Evolutionary conservation across 208 protist species (phyloP).

Genomic region (Strigomonas galati): DNA sequence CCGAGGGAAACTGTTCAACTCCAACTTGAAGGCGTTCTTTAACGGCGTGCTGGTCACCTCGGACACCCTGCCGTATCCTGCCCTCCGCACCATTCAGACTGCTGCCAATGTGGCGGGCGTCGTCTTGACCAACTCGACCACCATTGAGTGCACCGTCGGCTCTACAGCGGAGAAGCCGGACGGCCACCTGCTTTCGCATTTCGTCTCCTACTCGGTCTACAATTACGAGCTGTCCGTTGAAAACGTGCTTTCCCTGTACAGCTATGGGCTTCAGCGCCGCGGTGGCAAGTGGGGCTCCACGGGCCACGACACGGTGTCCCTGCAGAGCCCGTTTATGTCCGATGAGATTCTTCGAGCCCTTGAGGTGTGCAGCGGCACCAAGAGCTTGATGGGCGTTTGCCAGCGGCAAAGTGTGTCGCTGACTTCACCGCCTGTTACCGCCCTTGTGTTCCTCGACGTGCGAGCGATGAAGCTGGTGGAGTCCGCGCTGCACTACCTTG

Average conservation of each 20-base stretch:
- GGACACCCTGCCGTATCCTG: slow-evolving; percentile 28
- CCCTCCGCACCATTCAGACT: slow-evolving; percentile 18
- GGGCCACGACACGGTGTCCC: slow-evolving; percentile 24
- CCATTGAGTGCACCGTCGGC: slow-evolving; percentile 39
- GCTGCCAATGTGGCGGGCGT: slow-evolving; percentile 18
- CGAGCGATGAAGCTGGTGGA: slow-evolving; percentile 28
- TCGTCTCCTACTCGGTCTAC: slow-evolving; percentile 54
- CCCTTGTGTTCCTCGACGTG: slow-evolving; percentile 33
- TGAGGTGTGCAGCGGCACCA: slow-evolving; percentile 21
- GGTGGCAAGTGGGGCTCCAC: slow-evolving; percentile 23
- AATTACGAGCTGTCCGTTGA: slow-evolving; percentile 24
- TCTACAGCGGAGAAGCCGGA: slow-evolving; percentile 21
- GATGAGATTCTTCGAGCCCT: slow-evolving; percentile 32
- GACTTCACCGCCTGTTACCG: slow-evolving; percentile 13
- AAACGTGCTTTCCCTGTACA: slow-evolving; percentile 39
- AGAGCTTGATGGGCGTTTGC: slow-evolving; percentile 15
- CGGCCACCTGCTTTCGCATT: slow-evolving; percentile 19
- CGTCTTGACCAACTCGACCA: slow-evolving; percentile 21
- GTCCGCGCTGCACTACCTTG: slow-evolving; percentile 23
- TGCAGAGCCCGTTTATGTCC: slow-evolving; percentile 23
- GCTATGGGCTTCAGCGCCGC: slow-evolving; percentile 24
- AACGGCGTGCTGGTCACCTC: slow-evolving; percentile 39
- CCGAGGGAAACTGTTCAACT: slow-evolving; percentile 32
- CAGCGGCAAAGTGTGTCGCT: slow-evolving; percentile 21
- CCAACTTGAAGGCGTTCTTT: slow-evolving; percentile 34